Conservation (phyloP, 306 rosid genomes). For the Dalbergia cultrata region DNA sequence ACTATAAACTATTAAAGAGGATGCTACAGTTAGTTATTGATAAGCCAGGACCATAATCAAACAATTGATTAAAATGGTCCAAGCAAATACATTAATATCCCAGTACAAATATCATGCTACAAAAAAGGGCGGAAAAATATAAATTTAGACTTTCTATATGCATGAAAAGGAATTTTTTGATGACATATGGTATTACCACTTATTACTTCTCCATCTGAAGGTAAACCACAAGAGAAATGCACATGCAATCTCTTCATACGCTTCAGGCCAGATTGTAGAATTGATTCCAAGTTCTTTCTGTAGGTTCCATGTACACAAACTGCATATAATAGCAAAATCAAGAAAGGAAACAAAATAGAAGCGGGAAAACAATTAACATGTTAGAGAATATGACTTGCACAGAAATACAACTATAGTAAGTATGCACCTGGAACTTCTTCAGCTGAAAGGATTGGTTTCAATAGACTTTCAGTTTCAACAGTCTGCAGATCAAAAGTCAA, state of each 20-base stretch:
- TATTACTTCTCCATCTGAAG: slow-evolving; percentile 89
- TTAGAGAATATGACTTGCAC: background rate
- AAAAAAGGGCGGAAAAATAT: background rate
- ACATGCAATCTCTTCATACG: slow-evolving; percentile 92
- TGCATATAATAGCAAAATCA: slow-evolving; percentile 53
- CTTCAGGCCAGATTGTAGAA: slow-evolving; percentile 82
- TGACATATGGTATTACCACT: slow-evolving; percentile 68
- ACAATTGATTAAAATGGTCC: background rate
- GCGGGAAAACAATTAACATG: background rate
- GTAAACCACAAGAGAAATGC: slow-evolving; percentile 91
- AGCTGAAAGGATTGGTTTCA: slow-evolving; percentile 75
- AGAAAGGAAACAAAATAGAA: slow-evolving; percentile 27
- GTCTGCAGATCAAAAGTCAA: slow-evolving; percentile 60
- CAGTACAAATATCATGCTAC: background rate
- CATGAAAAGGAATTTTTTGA: background rate
- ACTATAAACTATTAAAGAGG: background rate
- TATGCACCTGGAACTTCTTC: slow-evolving; percentile 84
- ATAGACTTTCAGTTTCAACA: slow-evolving; percentile 86
- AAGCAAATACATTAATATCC: background rate
- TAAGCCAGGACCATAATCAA: background rate
- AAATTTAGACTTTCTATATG: background rate
- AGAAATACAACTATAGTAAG: slow-evolving; percentile 17
- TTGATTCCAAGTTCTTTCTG: slow-evolving; percentile 75
- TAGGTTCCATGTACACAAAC: slow-evolving; percentile 97
- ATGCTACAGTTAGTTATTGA: background rate